Evolutionary conservation across 306 rosid genomes (phyloP).

Genomic region (Medicago arabica): DNA sequence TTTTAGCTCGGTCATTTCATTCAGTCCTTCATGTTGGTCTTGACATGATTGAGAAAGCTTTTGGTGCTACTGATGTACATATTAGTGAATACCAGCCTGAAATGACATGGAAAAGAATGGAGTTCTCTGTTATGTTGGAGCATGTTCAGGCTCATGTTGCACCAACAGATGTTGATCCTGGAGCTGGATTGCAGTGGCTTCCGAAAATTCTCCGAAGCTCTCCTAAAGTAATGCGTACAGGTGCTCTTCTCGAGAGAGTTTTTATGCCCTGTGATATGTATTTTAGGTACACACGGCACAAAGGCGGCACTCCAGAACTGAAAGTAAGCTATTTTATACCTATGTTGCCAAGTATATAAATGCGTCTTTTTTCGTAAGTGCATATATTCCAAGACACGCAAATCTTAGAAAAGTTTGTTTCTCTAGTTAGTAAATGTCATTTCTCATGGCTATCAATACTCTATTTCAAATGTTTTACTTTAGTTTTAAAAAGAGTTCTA

Average conservation of each 20-base stretch:
- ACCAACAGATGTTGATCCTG: slow-evolving; percentile 99
- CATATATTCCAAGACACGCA: slow-evolving; percentile 14
- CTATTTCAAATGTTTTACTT: slow-evolving; percentile 25
- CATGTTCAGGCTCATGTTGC: slow-evolving; percentile 99
- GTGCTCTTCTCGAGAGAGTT: slow-evolving; percentile 99
- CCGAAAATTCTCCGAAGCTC: slow-evolving; percentile 92
- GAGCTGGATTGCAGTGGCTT: slow-evolving; percentile 99
- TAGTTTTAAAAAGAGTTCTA: slow-evolving; percentile 4
- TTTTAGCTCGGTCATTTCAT: slow-evolving; percentile 94
- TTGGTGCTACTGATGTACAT: slow-evolving; percentile 64
- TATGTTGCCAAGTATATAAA: slow-evolving; percentile 19
- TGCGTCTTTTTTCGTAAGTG: background rate
- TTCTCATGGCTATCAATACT: slow-evolving; percentile 34
- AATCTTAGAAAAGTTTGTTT: slow-evolving; percentile 30
- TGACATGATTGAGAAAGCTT: slow-evolving; percentile 95
- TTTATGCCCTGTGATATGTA: slow-evolving; percentile 99
- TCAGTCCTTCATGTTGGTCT: slow-evolving; percentile 90
- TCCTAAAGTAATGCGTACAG: slow-evolving; percentile 98
- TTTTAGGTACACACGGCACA: slow-evolving; percentile 91
- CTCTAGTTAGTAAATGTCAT: slow-evolving; percentile 31
- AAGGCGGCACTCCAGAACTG: slow-evolving; percentile 96
- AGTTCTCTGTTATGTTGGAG: slow-evolving; percentile 94
- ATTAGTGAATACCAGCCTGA: slow-evolving; percentile 82
- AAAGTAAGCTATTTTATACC: slow-evolving; percentile 58
- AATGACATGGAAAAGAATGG: slow-evolving; percentile 97